Conservation (phyloP, 108 stramenopile species). For the Fragilaria radians region DNA sequence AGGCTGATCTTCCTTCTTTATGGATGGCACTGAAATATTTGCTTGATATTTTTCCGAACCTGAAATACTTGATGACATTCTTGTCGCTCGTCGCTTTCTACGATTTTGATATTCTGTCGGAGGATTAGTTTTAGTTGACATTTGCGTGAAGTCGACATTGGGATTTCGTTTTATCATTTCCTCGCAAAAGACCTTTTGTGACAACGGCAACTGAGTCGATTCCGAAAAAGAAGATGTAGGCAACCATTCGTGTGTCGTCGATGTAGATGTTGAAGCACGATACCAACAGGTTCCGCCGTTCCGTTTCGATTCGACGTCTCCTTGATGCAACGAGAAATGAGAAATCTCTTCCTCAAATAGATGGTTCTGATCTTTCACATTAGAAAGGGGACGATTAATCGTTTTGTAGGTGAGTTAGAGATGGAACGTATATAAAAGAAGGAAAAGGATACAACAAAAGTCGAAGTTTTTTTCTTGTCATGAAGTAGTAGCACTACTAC, state of each 20-base stretch:
- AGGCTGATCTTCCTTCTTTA: background rate
- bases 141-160: no score
- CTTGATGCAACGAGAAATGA: no score
- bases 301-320: no score
- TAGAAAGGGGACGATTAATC: no score
- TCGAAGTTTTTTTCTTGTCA: no score
- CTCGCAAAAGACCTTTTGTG: background rate
- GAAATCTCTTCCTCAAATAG: no score
- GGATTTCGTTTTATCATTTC: background rate
- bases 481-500: no score
- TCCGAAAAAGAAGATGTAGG: background rate
- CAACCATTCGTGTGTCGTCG: background rate
- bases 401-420: no score
- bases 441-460: no score
- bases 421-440: no score
- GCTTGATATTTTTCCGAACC: background rate
- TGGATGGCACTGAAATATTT: no score
- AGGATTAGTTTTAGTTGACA: background rate
- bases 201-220: background rate
- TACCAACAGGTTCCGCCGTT: background rate
- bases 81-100: background rate
- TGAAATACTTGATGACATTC: background rate
- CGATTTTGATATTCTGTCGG: background rate
- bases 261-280: background rate
- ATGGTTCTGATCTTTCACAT: background rate